Evolutionary conservation across 2,329 filamentous ascomycete genomes (phyloP), one percentile per base, ranked within the genome.

Genomic region (Ceratocystis ficicola): DNA sequence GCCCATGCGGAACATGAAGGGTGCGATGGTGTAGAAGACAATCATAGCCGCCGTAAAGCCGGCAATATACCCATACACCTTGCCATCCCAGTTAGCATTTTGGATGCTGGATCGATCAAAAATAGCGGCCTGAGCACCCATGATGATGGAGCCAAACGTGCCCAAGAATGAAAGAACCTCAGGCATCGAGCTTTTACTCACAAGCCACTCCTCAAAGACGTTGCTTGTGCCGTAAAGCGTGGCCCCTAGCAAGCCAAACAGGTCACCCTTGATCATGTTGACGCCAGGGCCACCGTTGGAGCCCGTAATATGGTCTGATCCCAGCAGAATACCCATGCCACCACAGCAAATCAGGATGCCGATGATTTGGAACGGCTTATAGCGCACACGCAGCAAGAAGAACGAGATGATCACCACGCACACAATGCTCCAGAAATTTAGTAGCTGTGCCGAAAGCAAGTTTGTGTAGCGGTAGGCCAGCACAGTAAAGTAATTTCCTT

Each of bases 371-470:
- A 89, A 85, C 73, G 83, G 79, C 77, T 91, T 90, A 81, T 99
- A 99, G 72, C 94, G 89, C 57, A 99, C 94, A 70, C 81, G 83
- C 67, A 99, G 83, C 71, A 96, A 80, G 69, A 86, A 70, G 77
- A 95, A 92, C 32, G 90, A 96, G 70, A 96, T 77, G 68, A 88
- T 73, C 22, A 97, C 90, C 25, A 99, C 94, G 69, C 93, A 86
- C 63, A 95, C 89, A 70, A 99, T 97, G 71, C 92, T 89, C 93
- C 93, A 97, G 78, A 97, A 97, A 81, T 96, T 96, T 77, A 99
- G 90, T 64, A 99, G 83, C 80, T 97, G 92, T 17, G 91, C 91
- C 22, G 88, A 94, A 62, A 97, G 82, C 71, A 96, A 87, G 72
- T 92, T 96, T 65, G 93, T 96, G 79, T 95, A 86, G 68, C 88